Evolutionary conservation across 2,329 filamentous ascomycete genomes (phyloP).

Genomic region (Alternaria triticimaculans): DNA sequence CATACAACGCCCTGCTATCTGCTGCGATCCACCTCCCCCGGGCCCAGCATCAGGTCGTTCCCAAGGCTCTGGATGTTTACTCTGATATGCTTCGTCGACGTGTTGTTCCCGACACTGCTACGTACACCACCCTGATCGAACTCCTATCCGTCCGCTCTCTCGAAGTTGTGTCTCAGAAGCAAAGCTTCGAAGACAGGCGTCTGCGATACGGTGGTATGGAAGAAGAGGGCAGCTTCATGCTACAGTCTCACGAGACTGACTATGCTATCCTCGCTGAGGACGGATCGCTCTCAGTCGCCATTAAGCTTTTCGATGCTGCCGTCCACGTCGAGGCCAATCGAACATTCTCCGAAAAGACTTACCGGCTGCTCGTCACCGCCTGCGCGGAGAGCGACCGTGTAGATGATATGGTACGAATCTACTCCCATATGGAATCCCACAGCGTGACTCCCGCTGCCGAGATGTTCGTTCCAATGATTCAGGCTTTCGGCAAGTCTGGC

Average conservation of each 20-base stretch:
- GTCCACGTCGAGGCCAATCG: constrained; percentile 65
- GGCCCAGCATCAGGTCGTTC: constrained; percentile 81
- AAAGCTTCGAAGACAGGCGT: constrained; percentile 79
- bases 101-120: constrained; percentile 80
- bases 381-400: constrained; percentile 83
- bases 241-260: constrained; percentile 86
- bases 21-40: constrained; percentile 83
- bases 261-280: constrained; percentile 86
- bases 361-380: constrained; percentile 82
- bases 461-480: constrained; percentile 92
- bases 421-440: constrained; percentile 86
- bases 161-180: constrained; percentile 76
- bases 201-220: constrained; percentile 84
- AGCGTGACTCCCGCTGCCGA: constrained; percentile 76
- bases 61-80: constrained; percentile 93
- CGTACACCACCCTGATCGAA: constrained; percentile 86
- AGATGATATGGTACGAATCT: constrained; percentile 88
- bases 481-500: constrained; percentile 82
- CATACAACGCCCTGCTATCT: constrained; percentile 90
- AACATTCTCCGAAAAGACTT: constrained; percentile 79
- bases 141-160: constrained; percentile 81
- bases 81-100: constrained; percentile 92
- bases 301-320: constrained; percentile 85
- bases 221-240: constrained; percentile 83
- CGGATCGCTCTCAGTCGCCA: constrained; percentile 81